Evolutionary conservation across 441 rosid genomes (phyloP).

Genomic region (Gossypium davidsonii): DNA sequence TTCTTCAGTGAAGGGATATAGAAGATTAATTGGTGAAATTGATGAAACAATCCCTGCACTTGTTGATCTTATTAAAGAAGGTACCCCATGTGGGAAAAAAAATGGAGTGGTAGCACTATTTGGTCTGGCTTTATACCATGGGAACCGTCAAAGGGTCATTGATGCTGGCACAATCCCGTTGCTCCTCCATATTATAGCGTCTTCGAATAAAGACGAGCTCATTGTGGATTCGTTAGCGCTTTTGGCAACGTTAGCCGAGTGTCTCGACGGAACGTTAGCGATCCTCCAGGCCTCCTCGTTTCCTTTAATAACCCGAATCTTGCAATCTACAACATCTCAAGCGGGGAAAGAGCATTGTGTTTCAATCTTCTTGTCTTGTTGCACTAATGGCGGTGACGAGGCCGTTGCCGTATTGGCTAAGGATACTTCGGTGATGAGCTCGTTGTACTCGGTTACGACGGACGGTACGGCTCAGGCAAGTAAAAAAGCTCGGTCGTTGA

Average conservation of each 20-base stretch:
- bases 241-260: conserved; percentile 45
- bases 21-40: conserved; percentile 52
- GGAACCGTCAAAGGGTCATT: conserved; percentile 43
- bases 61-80: conserved; percentile 43
- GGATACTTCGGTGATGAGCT: conserved; percentile 38
- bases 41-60: conserved; percentile 48
- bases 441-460: conserved; percentile 41
- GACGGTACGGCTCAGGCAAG: conserved; percentile 47
- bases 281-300: conserved; percentile 40
- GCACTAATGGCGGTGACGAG: conserved; percentile 40
- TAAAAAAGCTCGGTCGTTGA: conserved; percentile 46
- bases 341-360: conserved; percentile 52
- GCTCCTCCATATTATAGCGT: conserved; percentile 33
- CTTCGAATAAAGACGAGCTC: conserved; percentile 41
- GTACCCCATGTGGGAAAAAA: conserved; percentile 50
- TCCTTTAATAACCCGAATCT: conserved; percentile 23
- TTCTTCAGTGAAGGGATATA: conserved; percentile 48
- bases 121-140: conserved; percentile 38
- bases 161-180: conserved; percentile 44
- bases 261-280: conserved; percentile 36
- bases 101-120: conserved; percentile 56
- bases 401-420: conserved; percentile 34
- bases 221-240: conserved; percentile 55
- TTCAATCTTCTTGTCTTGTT: conserved; percentile 40
- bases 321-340: conserved; percentile 31